phyloP scores from a whole-genome alignment of 371 early-diverging fungal species.

The Syncephalis plumigaleata region DNA sequence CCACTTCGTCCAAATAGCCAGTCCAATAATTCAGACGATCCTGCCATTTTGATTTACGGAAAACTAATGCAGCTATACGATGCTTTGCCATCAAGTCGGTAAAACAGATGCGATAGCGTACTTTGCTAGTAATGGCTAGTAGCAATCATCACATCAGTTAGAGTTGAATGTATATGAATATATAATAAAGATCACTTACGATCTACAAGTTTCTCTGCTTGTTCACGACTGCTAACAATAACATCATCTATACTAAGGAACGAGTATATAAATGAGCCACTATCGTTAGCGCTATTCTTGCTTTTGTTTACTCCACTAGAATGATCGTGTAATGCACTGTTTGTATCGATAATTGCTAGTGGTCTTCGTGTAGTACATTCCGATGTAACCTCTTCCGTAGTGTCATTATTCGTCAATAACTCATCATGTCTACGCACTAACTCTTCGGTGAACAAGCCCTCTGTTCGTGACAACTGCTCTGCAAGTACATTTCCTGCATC shows the following conservation, averaged over 20 bases:
- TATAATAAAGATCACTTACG: neutral
- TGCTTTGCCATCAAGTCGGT: neutral
- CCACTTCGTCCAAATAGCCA: neutral
- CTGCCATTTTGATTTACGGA: slow-evolving; percentile 2
- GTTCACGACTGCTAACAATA: neutral
- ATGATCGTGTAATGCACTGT: too few species aligned
- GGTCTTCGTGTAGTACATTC: too few species aligned
- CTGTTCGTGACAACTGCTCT: slow-evolving; percentile 15
- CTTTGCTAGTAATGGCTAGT: slow-evolving; percentile 5
- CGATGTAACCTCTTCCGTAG: too few species aligned
- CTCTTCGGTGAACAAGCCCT: too few species aligned
- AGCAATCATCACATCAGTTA: neutral
- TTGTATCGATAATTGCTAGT: too few species aligned
- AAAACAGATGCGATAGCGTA: neutral
- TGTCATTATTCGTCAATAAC: too few species aligned
- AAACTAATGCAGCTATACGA: neutral
- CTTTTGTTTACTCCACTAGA: too few species aligned
- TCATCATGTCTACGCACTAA: too few species aligned
- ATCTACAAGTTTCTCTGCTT: neutral
- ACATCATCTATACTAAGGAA: too few species aligned
- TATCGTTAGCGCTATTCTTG: too few species aligned
- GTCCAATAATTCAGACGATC: slow-evolving; percentile 6
- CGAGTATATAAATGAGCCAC: too few species aligned
- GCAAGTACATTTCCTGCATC: slow-evolving; percentile 53
- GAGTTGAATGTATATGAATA: too few species aligned